Evolutionary conservation across 352 stramenopile genomes (phyloP).

Genomic region (Phytopythium chamaehyphon): DNA sequence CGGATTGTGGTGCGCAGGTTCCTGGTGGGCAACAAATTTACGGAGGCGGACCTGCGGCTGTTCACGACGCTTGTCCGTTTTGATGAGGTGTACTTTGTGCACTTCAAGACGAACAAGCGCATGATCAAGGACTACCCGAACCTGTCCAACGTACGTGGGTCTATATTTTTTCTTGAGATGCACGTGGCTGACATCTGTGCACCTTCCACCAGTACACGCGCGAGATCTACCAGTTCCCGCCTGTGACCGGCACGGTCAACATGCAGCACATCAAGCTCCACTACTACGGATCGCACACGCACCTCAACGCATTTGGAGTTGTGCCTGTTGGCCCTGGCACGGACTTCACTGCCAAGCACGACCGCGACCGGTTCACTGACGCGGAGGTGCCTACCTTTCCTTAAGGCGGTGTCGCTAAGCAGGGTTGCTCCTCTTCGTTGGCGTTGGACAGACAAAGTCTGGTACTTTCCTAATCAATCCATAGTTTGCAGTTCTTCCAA

Average conservation of each 20-base stretch:
- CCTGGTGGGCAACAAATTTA: slow-evolving; percentile 59
- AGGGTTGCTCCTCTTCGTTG: slow-evolving; percentile 12
- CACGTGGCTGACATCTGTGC: too few relatives aligned
- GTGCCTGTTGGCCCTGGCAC: slow-evolving; percentile 78
- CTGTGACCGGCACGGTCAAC: slow-evolving; percentile 85
- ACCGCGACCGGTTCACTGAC: slow-evolving; percentile 56
- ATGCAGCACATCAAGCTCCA: slow-evolving; percentile 97
- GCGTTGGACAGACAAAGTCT: neutral
- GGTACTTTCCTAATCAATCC: neutral
- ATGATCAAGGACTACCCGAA: slow-evolving; percentile 88
- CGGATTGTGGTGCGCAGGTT: slow-evolving; percentile 20
- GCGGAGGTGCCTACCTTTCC: slow-evolving; percentile 30
- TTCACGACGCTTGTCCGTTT: slow-evolving; percentile 82
- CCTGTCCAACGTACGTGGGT: slow-evolving; percentile 59
- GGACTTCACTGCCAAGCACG: slow-evolving; percentile 51
- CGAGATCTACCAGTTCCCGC: slow-evolving; percentile 92
- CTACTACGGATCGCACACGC: slow-evolving; percentile 94
- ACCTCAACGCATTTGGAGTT: slow-evolving; percentile 93
- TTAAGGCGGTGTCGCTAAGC: slow-evolving; percentile 3
- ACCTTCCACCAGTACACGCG: slow-evolving; percentile 70
- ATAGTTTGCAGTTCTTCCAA: neutral
- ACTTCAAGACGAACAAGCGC: slow-evolving; percentile 89
- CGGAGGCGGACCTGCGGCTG: slow-evolving; percentile 77
- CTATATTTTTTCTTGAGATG: too few relatives aligned
- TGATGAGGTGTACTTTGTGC: slow-evolving; percentile 80